Base-by-base conservation (phyloP, 805 yeast genomes). In the Zygosaccharomyces kombuchaensis region DNA sequence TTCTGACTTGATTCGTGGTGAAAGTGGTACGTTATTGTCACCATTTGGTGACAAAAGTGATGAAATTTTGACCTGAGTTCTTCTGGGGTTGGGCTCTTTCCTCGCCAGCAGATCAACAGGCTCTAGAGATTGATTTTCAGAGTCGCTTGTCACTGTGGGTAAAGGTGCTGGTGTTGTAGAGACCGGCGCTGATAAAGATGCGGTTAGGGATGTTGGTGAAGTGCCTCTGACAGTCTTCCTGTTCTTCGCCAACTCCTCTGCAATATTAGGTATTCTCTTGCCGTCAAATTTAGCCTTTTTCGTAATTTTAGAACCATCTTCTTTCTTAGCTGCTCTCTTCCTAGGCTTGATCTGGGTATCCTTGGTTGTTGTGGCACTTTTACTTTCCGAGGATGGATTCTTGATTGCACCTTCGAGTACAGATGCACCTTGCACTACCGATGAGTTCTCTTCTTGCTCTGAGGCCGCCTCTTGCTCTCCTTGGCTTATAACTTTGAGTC, bases 221-320 rank as follows among this genome's bases (percentile, higher is more conserved):
- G 45, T 29, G 8, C 44, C 47, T 37, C 50, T 53, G 5, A 44
- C 58, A 16, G 44, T 45, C 21, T 60, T 62, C 46, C 68, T 56
- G 43, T 63, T 63, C 36, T 55, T 59, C 5, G 68, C 68, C 34
- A 63, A 36, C 45, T 63, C 65, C 40, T 60, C 54, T 3, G 68
- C 68, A 21, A 63, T 63, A 40, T 58, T 62, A 6, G 63, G 59
- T 10, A 56, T 49, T 10, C 49, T 40, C 23, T 47, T 51, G 16
- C 19, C 44, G n/a, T 49, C 53, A 34, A 44, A 36, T 41, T 44
- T 49, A 22, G 35, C 13, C 21, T 30, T 46, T 25, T 49, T 49
- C 10, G 35, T 31, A 13, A 19, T 30, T 19, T 40, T 35, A 4
- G 31, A 14, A 6, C 35, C 13, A 12, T 49, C 53, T 4, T 46